Conservation (phyloP, 2,329 filamentous ascomycete genomes). For the Venturiaceae sp. region DNA sequence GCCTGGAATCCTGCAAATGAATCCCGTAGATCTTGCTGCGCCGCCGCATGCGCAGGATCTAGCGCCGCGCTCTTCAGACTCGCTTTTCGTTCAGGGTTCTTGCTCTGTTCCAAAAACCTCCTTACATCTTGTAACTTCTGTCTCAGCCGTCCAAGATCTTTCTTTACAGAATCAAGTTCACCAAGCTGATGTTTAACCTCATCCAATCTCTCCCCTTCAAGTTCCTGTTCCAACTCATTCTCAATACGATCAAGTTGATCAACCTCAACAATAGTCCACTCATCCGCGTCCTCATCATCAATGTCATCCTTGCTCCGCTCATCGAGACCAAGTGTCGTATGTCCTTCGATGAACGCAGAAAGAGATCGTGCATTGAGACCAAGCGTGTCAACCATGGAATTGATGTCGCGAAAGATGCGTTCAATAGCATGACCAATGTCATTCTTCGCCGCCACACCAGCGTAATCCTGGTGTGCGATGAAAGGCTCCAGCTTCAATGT, state of each 20-base stretch:
- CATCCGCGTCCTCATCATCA: conserved; percentile 44
- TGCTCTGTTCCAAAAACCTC: conserved; percentile 60
- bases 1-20: conserved; percentile 66
- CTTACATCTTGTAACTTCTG: conserved; percentile 66
- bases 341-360: conserved; percentile 53
- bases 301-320: conserved; percentile 58
- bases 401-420: conserved; percentile 63
- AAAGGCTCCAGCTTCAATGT: conserved; percentile 57
- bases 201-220: conserved; percentile 59
- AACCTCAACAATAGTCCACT: conserved; percentile 71
- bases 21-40: conserved; percentile 74
- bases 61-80: conserved; percentile 61
- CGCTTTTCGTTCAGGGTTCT: conserved; percentile 58
- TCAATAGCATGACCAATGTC: conserved; percentile 36
- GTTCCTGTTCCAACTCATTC: conserved; percentile 50
- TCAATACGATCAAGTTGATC: conserved; percentile 50
- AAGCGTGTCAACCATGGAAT: conserved; percentile 88
- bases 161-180: conserved; percentile 55
- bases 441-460: conserved; percentile 16
- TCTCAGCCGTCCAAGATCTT: not conserved
- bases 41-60: conserved; percentile 71
- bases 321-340: conserved; percentile 43
- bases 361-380: conserved; percentile 72
- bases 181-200: conserved; percentile 56
- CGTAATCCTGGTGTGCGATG: conserved; percentile 44